A percentile compares a stretch with the other conserved stretches of the same genome.
phyloP scores from a whole-genome alignment of 2,329 filamentous ascomycete genomes.

The Alternaria arbusti region DNA sequence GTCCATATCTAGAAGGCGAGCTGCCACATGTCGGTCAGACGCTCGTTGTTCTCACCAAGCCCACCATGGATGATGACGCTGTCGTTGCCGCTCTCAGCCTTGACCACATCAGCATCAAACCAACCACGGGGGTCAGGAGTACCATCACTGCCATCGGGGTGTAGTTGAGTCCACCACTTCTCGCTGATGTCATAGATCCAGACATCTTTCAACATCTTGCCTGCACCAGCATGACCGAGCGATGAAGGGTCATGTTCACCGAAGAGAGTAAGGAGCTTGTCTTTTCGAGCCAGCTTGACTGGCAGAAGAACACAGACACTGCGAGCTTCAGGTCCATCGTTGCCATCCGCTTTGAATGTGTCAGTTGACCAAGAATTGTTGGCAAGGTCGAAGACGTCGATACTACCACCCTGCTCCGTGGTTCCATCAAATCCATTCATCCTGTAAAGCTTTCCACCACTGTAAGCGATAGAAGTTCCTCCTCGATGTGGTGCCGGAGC shows the following conservation, averaged over 20 bases:
- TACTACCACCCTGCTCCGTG: slow-evolving; percentile 70
- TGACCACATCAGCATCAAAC: slow-evolving; percentile 60
- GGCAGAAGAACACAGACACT: slow-evolving; percentile 59
- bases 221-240: slow-evolving; percentile 61
- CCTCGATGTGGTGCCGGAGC: slow-evolving; percentile 72
- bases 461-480: slow-evolving; percentile 71
- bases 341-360: slow-evolving; percentile 52
- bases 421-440: slow-evolving; percentile 82
- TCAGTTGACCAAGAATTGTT: slow-evolving; percentile 51
- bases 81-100: slow-evolving; percentile 36
- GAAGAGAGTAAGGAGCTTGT: slow-evolving; percentile 58
- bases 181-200: slow-evolving; percentile 55
- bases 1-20: slow-evolving; percentile 40
- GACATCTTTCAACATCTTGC: slow-evolving; percentile 62
- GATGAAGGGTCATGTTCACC: slow-evolving; percentile 61
- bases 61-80: slow-evolving; percentile 58
- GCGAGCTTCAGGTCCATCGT: slow-evolving; percentile 54
- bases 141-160: slow-evolving; percentile 27
- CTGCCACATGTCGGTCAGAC: slow-evolving; percentile 59
- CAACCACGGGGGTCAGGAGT: slow-evolving; percentile 57
- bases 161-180: slow-evolving; percentile 43
- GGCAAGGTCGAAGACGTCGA: slow-evolving; percentile 66
- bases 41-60: slow-evolving; percentile 59
- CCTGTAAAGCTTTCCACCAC: slow-evolving; percentile 71
- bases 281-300: slow-evolving; percentile 44